phyloP scores from a whole-genome alignment of 305 asterid species.

The Fraxinus latifolia region DNA sequence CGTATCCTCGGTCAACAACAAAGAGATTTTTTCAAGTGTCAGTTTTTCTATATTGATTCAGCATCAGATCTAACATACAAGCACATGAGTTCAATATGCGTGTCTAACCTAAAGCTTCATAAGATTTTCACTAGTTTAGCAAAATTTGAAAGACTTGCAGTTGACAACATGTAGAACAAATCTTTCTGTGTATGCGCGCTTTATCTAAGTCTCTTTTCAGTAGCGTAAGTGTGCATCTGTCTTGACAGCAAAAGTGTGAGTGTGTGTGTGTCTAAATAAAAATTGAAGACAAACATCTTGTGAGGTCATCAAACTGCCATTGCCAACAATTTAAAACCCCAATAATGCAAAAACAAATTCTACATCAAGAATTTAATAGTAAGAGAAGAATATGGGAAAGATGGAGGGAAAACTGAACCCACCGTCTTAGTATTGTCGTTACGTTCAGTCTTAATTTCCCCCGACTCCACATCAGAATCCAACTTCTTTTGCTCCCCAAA shows the following conservation, averaged over 20 bases:
- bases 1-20: neutral
- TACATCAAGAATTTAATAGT: neutral
- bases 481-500: constrained; percentile 33
- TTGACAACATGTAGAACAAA: neutral
- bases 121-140: neutral
- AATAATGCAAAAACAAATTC: constrained; percentile 17
- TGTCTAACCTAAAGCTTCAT: neutral
- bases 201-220: neutral
- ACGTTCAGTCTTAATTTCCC: constrained; percentile 33
- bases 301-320: constrained; percentile 12
- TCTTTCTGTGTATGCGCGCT: neutral
- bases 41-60: neutral
- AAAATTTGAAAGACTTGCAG: neutral
- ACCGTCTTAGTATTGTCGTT: constrained; percentile 51
- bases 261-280: neutral
- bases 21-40: neutral
- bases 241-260: neutral
- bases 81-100: neutral
- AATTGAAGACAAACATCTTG: neutral
- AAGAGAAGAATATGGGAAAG: constrained; percentile 14
- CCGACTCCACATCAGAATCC: constrained; percentile 46
- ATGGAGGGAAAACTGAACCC: constrained; percentile 50
- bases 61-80: neutral
- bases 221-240: neutral
- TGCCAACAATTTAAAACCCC: neutral